Evolutionary conservation across 2,329 filamentous ascomycete species (phyloP), one percentile per base, ranked within the genome.

Genomic region (Dactylellina parvicollis): DNA sequence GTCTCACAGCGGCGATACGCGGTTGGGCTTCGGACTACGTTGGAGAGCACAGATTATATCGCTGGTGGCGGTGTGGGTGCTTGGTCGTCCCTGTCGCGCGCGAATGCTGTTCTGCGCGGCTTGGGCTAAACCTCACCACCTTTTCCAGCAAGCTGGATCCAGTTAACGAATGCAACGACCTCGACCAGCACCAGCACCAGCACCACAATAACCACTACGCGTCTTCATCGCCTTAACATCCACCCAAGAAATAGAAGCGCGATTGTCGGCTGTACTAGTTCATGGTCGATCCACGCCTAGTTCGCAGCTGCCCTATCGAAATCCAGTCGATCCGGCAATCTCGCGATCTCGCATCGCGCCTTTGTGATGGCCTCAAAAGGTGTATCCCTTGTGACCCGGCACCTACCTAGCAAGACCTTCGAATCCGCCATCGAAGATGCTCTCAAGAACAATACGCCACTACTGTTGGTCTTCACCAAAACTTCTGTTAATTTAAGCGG

Each of bases 381-480:
- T n/a, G 47, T 47, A 49, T 50, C 49, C 22, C 46, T 54, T 28
- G 56, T 54, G 30, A 66, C 60, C 12, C 28, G 56, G n/a, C 54
- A 73, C 10, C n/a, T 73, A 26, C 47, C 54, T 8, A 66, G 55
- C 69, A 73, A 67, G 40, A 38, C 49, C 10, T 73, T 73, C 18
- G 69, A 73, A 16, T 60, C 69, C 24, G 69, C 60, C 20, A 65
- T 78, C 22, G 76, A 78, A 26, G 76, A 77, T 73, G 76, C 76
- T 28, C 86, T 98, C 79, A 89, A 87, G 78, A 91, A 92, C 82
- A 89, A 94, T 81, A 86, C 87, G 79, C 86, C 90, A 80, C 85
- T 97, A 79, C 86, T 96, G 90, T 96, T 85, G 80, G 89, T 85
- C n/a, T 22, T 55, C n/a, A 30, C 75, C 8, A 34, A 49, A 44